Evolutionary conservation across 768 basidiomycete genomes (phyloP), one percentile per base, ranked within the genome.

Genomic region (Leccinellum luteum): DNA sequence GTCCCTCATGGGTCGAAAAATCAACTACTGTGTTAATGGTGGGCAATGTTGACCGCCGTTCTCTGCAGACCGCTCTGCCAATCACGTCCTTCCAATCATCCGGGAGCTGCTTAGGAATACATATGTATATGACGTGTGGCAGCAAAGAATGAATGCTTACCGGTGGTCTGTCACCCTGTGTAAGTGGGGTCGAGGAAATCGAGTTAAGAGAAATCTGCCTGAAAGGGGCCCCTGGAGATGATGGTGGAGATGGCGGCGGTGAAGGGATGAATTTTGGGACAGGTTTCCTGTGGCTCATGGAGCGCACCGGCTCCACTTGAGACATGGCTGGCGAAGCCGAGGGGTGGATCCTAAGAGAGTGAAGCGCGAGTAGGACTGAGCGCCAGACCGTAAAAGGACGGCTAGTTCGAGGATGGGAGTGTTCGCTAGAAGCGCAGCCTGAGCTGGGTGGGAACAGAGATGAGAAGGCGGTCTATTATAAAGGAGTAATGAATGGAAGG

Each of bases 251-350:
- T 34, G 79, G 72, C 49, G 84, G 81, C 6, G 86, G 83, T 13
- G 87, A 86, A 32, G 87, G 87, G 45, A 86, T 76, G 71, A 83
- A 88, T 52, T 73, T 72, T 3, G 88, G 88, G 41, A 82, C 86
- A 31, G 88, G 88, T 68, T 90, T 90, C 53, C 87, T 78, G 69
- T 86, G 85, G 69, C 83, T 86, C 81, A 82, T 82, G 48, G 69
- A 71, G 59, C 71, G 67, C 51, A 54, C 55, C 51, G 66, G 66
- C 51, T 74, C 73, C 58, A 51, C 57, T 44, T 62, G 67, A 44
- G 69, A 63, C 72, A 74, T 72, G 58, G 49, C 48, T 52, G 25
- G 48, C 56, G 31, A 38, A 44, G 55, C 60, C 25, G 52, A 43
- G 45, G 13, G 14, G 21, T 34, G 48, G 52, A 58, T 52, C 54